Conservation (phyloP, 768 basidiomycete genomes). For the Pisolithus sp. region DNA sequence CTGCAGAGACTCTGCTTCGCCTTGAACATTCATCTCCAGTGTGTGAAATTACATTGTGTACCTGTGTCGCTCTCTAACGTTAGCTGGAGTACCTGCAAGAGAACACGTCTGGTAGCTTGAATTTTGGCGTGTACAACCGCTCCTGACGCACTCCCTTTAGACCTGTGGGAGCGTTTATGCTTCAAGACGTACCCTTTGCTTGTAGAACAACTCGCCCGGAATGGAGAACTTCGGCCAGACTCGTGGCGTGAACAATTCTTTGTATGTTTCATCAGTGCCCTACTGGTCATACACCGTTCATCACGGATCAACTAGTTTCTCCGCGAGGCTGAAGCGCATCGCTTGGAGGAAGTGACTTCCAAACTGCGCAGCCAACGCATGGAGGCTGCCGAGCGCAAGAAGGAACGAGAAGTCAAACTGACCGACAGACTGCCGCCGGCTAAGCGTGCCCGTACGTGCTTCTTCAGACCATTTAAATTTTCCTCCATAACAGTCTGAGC, state of each 20-base stretch:
- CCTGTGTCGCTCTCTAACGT: slow-evolving; percentile 9
- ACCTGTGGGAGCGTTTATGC: slow-evolving; percentile 63
- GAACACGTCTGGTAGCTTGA: slow-evolving; percentile 47
- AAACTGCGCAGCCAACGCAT: slow-evolving; percentile 61
- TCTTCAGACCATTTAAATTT: slow-evolving; percentile 2
- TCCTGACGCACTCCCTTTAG: slow-evolving; percentile 29
- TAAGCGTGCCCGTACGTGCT: slow-evolving; percentile 46
- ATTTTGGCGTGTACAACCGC: not conserved
- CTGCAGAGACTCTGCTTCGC: slow-evolving; percentile 59
- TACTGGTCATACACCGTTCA: slow-evolving; percentile 1
- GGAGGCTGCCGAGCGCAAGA: slow-evolving; percentile 70
- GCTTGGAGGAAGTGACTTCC: slow-evolving; percentile 56
- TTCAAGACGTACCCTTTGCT: slow-evolving; percentile 52
- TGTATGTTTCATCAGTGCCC: slow-evolving; percentile 35
- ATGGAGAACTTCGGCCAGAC: slow-evolving; percentile 39
- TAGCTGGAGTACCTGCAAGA: slow-evolving; percentile 42
- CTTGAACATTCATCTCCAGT: slow-evolving; percentile 71
- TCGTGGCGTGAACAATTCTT: slow-evolving; percentile 69
- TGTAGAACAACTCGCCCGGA: slow-evolving; percentile 39
- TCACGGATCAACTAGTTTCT: slow-evolving; percentile 37
- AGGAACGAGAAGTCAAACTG: slow-evolving; percentile 67
- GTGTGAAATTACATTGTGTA: slow-evolving; percentile 22
- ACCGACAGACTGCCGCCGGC: slow-evolving; percentile 63
- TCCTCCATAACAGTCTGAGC: slow-evolving; percentile 8
- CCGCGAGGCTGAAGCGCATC: slow-evolving; percentile 52